Base-by-base conservation (phyloP, 148 eudicot species). In the Fagopyrum homotropicum region DNA sequence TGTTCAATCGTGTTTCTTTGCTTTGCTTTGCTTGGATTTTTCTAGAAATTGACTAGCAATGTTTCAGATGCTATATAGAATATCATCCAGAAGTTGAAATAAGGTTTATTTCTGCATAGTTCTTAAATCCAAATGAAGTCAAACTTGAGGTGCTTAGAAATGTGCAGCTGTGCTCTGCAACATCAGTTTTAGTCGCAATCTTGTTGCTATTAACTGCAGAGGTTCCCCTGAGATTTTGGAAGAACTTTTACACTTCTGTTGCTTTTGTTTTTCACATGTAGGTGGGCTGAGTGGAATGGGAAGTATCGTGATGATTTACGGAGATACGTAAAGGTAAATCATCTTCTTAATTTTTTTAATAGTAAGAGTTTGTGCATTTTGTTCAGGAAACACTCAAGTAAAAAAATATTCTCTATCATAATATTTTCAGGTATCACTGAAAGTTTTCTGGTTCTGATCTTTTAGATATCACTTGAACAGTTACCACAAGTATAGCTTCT, bases 211-310 rank as follows among this genome's bases (percentile, higher is more conserved):
- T 46, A 45, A 45, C 19, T 15, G 26, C 59, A 51, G 71, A 47
- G 44, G 12, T 12, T 48, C 14, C 56, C 56, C 1, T 64, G 14
- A 61, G 35, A 6, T 9, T 46, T 69, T 79, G 9, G 35, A 54
- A 22, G 47, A 12, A 46, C 71, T 57, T 35, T 73, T 60, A 10
- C 54, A 14, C 49, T 49, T 75, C 73, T 17, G 35, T 49, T 57
- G 29, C 66, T 50, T 78, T 51, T 72, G 72, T 14, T 10, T 66
- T 43, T 26, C 71, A 66, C 73, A 51, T 85, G 72, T 79, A 96
- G 98, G 87, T 96, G 99, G 99, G 99, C 99, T 59, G 99, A 96
- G 79, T 96, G 99, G 99, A 96, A 96, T 80, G 99, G 98, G 60
- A 90, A 76, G 81, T 96, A 96, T 82, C 98, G 99, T 83, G 99